Base-by-base conservation (phyloP, 2,329 filamentous ascomycete genomes). In the Madurella mycetomatis region DNA sequence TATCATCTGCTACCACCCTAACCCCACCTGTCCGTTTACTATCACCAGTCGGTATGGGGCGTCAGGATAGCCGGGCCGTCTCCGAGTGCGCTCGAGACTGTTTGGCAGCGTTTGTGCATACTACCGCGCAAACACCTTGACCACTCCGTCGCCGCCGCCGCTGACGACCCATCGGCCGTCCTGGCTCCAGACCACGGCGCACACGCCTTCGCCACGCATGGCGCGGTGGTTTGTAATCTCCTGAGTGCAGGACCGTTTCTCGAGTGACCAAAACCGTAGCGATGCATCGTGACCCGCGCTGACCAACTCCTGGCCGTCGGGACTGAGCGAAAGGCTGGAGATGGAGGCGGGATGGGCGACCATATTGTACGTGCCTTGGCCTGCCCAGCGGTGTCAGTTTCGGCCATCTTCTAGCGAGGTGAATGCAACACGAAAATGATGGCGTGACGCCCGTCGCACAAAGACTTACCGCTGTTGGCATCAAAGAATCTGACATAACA, bases 361-460 rank as follows among this genome's bases (percentile, higher is more conserved):
- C 94, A 99, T 99, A 66, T 88, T 95, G 73, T 99, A 99, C 60
- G 94, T 97, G 74, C 92, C 96, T 90, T 99, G 94, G 54, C 94
- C 94, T 97, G 41, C 61, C n/a, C 12, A 50, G 12, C n/a, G 4
- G 9, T 25, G 46, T 69, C 41, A 64, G 62, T 58, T 51, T 25
- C 5, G 45, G 34, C 15, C 9, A n/a, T 17, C 12, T 41, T 32
- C 9, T 1, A 25, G 19, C 11, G 2, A 2, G 43, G 16, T 25
- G 25, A 7, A 25, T 25, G 25, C 25, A 25, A 25, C 25, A 25
- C 12, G 13, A 31, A n/a, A 2, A 18, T 2, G 25, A 47, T 15
- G 15, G 39, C 47, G n/a, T 25, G 13, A 25, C 25, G 25, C 25
- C 7, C 25, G 25, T 25, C 25, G 25, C 25, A 18, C 16, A 15